A percentile compares a stretch with the other conserved stretches of the same genome.
Conservation (phyloP, 2,329 filamentous ascomycete genomes). For the Xylaria sp. region DNA sequence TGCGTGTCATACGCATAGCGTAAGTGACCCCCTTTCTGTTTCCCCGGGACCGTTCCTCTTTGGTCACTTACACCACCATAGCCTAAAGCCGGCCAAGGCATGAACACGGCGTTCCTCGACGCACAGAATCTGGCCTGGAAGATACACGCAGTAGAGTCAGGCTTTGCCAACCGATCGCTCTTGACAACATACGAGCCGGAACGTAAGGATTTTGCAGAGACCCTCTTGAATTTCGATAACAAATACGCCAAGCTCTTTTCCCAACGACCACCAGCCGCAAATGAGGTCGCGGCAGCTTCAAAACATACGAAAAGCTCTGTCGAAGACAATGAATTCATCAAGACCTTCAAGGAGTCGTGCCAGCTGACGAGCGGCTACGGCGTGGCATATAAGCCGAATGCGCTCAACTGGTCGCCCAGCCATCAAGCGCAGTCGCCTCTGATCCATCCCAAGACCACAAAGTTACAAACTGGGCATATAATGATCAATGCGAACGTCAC, state of each 20-base stretch:
- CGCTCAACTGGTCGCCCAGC: slow-evolving; percentile 72
- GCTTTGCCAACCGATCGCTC: slow-evolving; percentile 69
- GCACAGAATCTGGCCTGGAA: slow-evolving; percentile 94
- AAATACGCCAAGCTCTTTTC: slow-evolving; percentile 89
- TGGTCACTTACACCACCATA: slow-evolving; percentile 37
- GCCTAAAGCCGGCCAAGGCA: slow-evolving; percentile 73
- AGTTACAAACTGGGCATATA: slow-evolving; percentile 67
- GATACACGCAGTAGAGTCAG: slow-evolving; percentile 81
- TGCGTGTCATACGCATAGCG: slow-evolving; percentile 73
- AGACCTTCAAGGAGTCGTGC: slow-evolving; percentile 84
- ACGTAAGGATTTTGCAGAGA: slow-evolving; percentile 78
- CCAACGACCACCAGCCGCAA: slow-evolving; percentile 64
- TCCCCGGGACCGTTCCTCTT: neutral
- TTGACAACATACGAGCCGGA: slow-evolving; percentile 84
- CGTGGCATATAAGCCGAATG: slow-evolving; percentile 76
- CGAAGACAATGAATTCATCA: slow-evolving; percentile 74
- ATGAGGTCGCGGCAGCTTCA: slow-evolving; percentile 65
- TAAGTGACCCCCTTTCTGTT: slow-evolving; percentile 36
- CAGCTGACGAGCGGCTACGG: slow-evolving; percentile 92
- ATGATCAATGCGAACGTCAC: slow-evolving; percentile 78
- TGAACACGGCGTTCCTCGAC: slow-evolving; percentile 76
- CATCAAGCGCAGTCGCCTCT: slow-evolving; percentile 67
- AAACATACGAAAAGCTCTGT: slow-evolving; percentile 29
- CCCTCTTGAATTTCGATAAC: slow-evolving; percentile 78
- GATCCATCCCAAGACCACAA: slow-evolving; percentile 61